phyloP scores from a whole-genome alignment of 1,284 basidiomycete species.

The Tilletia caries region DNA sequence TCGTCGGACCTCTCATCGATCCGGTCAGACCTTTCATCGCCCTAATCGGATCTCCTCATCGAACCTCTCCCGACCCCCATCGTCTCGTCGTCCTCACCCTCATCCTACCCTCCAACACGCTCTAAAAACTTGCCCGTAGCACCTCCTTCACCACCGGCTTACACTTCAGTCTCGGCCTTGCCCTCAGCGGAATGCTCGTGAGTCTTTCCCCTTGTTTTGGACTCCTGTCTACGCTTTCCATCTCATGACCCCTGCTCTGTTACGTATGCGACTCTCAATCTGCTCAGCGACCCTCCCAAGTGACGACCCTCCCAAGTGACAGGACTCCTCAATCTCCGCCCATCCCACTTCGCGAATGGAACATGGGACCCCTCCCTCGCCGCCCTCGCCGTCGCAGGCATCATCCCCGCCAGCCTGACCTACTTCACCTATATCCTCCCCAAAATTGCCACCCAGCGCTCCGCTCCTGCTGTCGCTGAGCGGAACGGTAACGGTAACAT shows the following conservation, averaged over 20 bases:
- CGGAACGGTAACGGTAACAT: background rate
- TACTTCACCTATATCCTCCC: conserved; percentile 40
- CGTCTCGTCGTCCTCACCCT: too few relatives aligned
- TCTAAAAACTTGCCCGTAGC: too few relatives aligned
- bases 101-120: too few relatives aligned
- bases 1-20: too few relatives aligned
- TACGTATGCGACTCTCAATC: conserved; percentile 18
- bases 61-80: too few relatives aligned
- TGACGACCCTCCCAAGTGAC: conserved; percentile 38
- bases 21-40: too few relatives aligned
- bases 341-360: conserved; percentile 18
- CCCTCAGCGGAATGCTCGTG: conserved; percentile 48
- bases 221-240: too few relatives aligned
- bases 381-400: conserved; percentile 57
- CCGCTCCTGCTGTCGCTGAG: conserved; percentile 16
- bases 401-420: conserved; percentile 56
- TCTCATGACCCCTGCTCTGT: too few relatives aligned
- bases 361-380: conserved; percentile 57
- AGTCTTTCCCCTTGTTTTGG: conserved; percentile 26
- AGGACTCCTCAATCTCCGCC: conserved; percentile 34
- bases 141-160: conserved; percentile 39
- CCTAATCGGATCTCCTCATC: too few relatives aligned
- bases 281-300: too few relatives aligned
- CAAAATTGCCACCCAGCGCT: conserved; percentile 13
- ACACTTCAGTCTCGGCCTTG: conserved; percentile 49